These are phyloP conservation scores for Colletotrichum acutatum DNA, from an alignment of 2,329 filamentous ascomycete species.

Conservation along the genomic window DNA sequence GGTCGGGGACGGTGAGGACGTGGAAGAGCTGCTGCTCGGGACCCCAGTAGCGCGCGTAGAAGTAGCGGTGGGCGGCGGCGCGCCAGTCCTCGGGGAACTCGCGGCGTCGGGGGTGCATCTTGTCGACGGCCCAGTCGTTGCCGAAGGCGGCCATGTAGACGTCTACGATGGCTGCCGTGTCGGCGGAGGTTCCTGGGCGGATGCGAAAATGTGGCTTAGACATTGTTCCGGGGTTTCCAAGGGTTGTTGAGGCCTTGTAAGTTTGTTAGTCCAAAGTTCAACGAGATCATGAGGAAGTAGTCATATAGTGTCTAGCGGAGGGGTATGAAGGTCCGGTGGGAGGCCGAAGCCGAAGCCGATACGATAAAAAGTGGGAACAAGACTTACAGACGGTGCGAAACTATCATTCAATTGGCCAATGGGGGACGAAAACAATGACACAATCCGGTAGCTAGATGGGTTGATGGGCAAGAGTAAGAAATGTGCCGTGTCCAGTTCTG, in stretches of 20 bases:
- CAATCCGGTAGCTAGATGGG: background rate
- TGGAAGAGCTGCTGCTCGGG: conserved; percentile 41
- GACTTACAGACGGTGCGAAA: background rate
- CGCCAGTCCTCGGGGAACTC: conserved; percentile 38
- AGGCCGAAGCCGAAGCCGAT: background rate
- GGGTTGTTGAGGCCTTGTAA: background rate
- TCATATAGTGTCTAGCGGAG: background rate
- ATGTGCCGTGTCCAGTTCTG: too few species aligned
- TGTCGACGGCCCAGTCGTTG: conserved; percentile 44
- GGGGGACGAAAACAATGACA: background rate
- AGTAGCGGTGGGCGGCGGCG: conserved; percentile 41
- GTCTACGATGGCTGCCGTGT: conserved; percentile 40
- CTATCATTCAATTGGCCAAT: conserved; percentile 4
- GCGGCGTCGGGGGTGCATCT: conserved; percentile 45
- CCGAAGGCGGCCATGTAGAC: conserved; percentile 45
- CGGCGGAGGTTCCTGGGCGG: conserved; percentile 45
- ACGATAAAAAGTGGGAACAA: background rate
- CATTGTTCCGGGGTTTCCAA: conserved; percentile 14
- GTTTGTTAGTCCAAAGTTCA: too few species aligned
- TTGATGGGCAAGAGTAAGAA: background rate
- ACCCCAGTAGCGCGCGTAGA: conserved; percentile 47
- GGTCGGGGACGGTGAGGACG: conserved; percentile 42
- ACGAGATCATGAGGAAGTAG: background rate
- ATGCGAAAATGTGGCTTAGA: conserved; percentile 39
- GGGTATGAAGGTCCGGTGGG: background rate